phyloP scores from a whole-genome alignment of 1,139 yeast species.

The Yarrowia galli region DNA sequence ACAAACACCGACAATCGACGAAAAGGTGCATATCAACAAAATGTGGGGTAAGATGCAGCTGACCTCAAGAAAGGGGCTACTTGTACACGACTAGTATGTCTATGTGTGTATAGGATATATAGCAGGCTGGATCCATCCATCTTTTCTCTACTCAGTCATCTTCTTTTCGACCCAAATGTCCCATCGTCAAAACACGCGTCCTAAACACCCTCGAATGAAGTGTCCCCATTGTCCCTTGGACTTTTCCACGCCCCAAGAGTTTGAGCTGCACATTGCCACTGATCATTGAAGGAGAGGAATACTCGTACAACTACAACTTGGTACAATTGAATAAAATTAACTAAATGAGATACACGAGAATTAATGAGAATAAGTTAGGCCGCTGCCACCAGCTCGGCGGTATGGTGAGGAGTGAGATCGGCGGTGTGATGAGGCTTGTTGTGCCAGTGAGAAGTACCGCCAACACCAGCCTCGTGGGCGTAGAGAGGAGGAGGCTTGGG shows the following conservation, averaged over 20 bases:
- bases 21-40: background rate
- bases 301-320: too few species aligned
- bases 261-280: constrained; percentile 17
- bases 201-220: constrained; percentile 21
- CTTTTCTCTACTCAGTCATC: too few species aligned
- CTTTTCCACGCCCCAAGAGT: constrained; percentile 16
- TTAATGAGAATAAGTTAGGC: background rate
- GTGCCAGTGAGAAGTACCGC: background rate
- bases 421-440: background rate
- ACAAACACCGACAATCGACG: too few species aligned
- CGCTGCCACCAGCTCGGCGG: background rate
- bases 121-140: too few species aligned
- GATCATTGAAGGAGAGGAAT: constrained; percentile 1
- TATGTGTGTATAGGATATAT: background rate
- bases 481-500: constrained; percentile 32
- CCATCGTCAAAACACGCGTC: background rate
- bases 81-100: background rate
- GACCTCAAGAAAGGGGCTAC: constrained; percentile 26
- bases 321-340: background rate
- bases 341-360: background rate
- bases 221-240: constrained; percentile 26
- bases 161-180: background rate
- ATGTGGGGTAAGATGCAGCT: constrained; percentile 32
- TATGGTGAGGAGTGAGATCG: background rate
- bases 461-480: constrained; percentile 32